Evolutionary conservation across 345 rosid species (phyloP), one percentile per base, ranked within the genome.

Genomic region (Boechera stricta): DNA sequence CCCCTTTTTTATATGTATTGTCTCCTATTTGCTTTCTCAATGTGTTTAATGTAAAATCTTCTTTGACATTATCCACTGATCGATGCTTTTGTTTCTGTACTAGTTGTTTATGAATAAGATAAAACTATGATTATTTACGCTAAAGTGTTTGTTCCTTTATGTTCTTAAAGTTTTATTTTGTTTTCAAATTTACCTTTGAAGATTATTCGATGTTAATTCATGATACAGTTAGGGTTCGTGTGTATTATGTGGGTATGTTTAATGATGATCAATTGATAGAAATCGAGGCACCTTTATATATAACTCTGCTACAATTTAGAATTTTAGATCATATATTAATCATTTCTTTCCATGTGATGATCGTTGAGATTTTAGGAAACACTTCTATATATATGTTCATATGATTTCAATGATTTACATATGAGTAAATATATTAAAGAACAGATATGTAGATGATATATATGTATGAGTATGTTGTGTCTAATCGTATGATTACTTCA

Each of bases 221-320:
- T 64, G 12, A 70, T 44, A 44, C n/a, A 33, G 66, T 61, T 69
- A 77, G 80, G 80, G 75, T 6, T 76, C 49, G 7, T 68, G 72
- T 57, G 38, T 64, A 18, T 53, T 42, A n/a, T 52, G 54, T 33
- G 16, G 2, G 55, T 65, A 55, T 74, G 47, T 15, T 76, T 44
- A 41, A 15, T 41, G 56, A 41, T 67, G 78, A 58, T 13, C 13
- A 44, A 5, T 48, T 48, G 9, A 32, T 65, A 29, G 2, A 28
- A 44, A 7, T 6, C 41, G 66, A 66, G 2, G 51, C 41, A 56
- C 8, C 59, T 56, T 65, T 42, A 16, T 39, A 5, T 42, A 21
- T 44, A 15, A 32, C 3, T 58, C 21, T 16, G 12, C 7, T 66
- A 57, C 3, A 59, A 6, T 8, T 58, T 3, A 3, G 48, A 42